These are phyloP conservation scores for Colletotrichum spinosum DNA, from an alignment of 2,329 filamentous ascomycete genomes.

Conservation along the genomic window DNA sequence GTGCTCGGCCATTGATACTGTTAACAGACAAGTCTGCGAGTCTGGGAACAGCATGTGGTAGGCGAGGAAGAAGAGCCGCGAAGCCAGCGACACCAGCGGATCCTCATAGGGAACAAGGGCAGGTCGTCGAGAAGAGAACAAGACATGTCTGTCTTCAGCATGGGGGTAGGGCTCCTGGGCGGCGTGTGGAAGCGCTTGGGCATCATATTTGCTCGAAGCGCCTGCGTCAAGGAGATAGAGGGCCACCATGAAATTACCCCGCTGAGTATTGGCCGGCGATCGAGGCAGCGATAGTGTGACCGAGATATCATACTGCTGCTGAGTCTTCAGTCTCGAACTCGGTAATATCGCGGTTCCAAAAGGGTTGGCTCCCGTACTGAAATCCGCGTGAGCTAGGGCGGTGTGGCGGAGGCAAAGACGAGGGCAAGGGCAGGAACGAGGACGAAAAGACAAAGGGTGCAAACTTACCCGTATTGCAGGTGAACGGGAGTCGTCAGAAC, in stretches of 20 bases:
- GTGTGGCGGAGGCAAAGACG: slow-evolving; percentile 5
- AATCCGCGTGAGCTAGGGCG: not conserved
- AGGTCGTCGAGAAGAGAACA: slow-evolving; percentile 77
- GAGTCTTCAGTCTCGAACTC: slow-evolving; percentile 68
- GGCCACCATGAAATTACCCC: slow-evolving; percentile 96
- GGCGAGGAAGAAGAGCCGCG: slow-evolving; percentile 72
- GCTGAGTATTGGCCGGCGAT: slow-evolving; percentile 78
- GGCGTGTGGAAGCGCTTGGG: slow-evolving; percentile 32
- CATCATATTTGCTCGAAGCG: slow-evolving; percentile 40
- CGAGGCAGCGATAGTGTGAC: slow-evolving; percentile 82
- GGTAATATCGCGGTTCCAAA: slow-evolving; percentile 62
- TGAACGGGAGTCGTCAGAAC: slow-evolving; percentile 64
- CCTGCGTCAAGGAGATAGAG: slow-evolving; percentile 72
- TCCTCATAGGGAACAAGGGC: slow-evolving; percentile 85
- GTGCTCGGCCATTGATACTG: slow-evolving; percentile 78
- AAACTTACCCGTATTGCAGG: slow-evolving; percentile 68
- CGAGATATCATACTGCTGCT: slow-evolving; percentile 87
- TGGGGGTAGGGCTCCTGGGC: slow-evolving; percentile 46
- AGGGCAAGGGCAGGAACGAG: not conserved
- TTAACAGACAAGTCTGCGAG: slow-evolving; percentile 72
- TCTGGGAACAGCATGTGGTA: slow-evolving; percentile 76
- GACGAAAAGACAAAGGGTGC: not conserved
- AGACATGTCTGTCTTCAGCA: slow-evolving; percentile 54
- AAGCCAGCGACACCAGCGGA: slow-evolving; percentile 71
- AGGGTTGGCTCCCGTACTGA: slow-evolving; percentile 62